Percentiles rank a stretch among this genome's conserved stretches.
These are phyloP conservation scores for Backusella parvicylindrica DNA, from an alignment of 192 early-diverging fungal genomes.

Conservation along the genomic window DNA sequence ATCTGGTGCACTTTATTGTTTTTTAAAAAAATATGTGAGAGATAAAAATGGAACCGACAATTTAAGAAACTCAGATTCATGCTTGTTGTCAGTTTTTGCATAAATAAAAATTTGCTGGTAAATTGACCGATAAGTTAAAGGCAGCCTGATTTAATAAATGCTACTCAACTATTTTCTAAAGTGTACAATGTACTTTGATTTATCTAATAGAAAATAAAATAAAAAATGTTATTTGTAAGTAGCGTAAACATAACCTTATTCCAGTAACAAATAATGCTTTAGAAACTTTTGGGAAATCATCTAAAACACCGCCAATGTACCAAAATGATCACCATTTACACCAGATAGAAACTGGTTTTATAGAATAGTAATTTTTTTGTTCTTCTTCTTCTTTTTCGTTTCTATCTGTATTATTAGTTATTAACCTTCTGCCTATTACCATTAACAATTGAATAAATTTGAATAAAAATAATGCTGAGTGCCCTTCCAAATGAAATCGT, in stretches of 20 bases:
- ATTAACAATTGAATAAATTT: neutral
- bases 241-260: neutral
- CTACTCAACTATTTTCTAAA: too few species aligned
- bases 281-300: neutral
- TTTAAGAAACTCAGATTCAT: too few species aligned
- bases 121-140: too few species aligned
- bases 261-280: neutral
- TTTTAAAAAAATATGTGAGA: too few species aligned
- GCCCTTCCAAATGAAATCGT: neutral
- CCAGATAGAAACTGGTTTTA: neutral
- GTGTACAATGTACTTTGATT: too few species aligned
- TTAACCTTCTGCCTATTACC: neutral
- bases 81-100: too few species aligned
- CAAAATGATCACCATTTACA: neutral
- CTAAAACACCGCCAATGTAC: neutral
- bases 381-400: neutral
- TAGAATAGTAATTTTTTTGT: neutral
- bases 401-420: neutral
- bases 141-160: too few species aligned
- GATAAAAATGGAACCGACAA: too few species aligned
- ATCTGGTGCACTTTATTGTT: too few species aligned
- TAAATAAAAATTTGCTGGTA: too few species aligned
- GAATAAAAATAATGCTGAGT: neutral
- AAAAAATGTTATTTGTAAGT: neutral
- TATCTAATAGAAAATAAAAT: too few species aligned